Evolutionary conservation across 2,329 filamentous ascomycete genomes (phyloP), one percentile per base, ranked within the genome.

Genomic region (Ceratocystis huliohia): DNA sequence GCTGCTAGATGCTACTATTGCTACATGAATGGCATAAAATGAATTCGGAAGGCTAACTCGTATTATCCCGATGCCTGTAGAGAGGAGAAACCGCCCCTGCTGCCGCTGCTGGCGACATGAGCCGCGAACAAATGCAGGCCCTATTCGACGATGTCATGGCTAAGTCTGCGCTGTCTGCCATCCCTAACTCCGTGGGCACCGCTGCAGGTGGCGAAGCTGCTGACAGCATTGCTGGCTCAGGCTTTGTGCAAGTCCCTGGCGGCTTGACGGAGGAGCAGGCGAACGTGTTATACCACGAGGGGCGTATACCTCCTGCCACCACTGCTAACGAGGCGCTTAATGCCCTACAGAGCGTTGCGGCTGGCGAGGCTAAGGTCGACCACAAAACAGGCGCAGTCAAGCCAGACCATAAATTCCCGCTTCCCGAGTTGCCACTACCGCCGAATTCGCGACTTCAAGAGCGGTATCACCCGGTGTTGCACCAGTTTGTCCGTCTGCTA

Each of bases 401-500:
- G 2, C 74, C 79, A 15, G 88, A 89, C n/a, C 81, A 89, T 74
- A 95, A 93, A 73, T 96, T 91, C 72, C 84, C 84, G 3, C 78
- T 90, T 69, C 91, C 91, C 1, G 78, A 80, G 45, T 77, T 86
- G 66, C 85, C 88, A 5, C 79, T 91, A 64, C 82, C 87, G 8
- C 81, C 82, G 65, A 72, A 78, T 37, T 74, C 80, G 73, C 81
- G 89, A 76, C 78, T 93, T 71, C 88, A 91, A 76, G 81, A 89
- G 74, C 85, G 94, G 72, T 96, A 97, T 74, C 88, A 96, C 73
- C 85, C 89, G 1, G 81, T 96, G 6, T 80, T 97, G 61, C 80
- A 88, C 70, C 94, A 96, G 78, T 81, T 97, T 71, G 96, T 91
- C 20, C 92, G 91, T 74, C 80, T 96, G 71, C 77, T 99, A 69